These are phyloP conservation scores for Fraxinus dipetala DNA, from an alignment of 305 asterid genomes.

Conservation along the genomic window DNA sequence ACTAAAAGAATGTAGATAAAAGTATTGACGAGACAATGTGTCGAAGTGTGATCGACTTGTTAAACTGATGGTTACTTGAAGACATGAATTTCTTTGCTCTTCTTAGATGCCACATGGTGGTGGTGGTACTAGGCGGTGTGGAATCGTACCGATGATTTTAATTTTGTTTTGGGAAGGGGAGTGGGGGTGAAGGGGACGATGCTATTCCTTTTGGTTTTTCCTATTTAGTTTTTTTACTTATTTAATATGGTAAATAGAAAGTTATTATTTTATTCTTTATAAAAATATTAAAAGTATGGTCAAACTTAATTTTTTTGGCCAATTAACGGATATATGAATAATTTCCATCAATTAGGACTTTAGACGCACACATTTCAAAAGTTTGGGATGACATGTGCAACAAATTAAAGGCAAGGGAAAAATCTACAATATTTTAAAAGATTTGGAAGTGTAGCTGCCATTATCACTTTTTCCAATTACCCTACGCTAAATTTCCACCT, in stretches of 20 bases:
- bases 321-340: not conserved
- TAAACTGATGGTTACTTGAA: not conserved
- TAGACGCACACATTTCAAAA: not conserved
- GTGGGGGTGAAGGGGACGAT: not conserved
- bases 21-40: not conserved
- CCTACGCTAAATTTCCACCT: not conserved
- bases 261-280: not conserved
- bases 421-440: not conserved
- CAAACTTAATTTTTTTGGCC: not conserved
- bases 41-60: not conserved
- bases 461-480: not conserved
- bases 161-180: not conserved
- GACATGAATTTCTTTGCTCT: not conserved
- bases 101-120: not conserved
- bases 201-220: too few species aligned
- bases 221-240: too few species aligned
- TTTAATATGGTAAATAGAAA: too few species aligned
- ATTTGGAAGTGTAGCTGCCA: not conserved
- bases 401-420: too few species aligned
- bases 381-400: not conserved
- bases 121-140: not conserved
- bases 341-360: not conserved
- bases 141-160: too few species aligned
- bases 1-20: not conserved
- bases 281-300: too few species aligned